Evolutionary conservation across 2,329 filamentous ascomycete species (phyloP), one percentile per base, ranked within the genome.

Genomic region (Fonsecaea monophora): DNA sequence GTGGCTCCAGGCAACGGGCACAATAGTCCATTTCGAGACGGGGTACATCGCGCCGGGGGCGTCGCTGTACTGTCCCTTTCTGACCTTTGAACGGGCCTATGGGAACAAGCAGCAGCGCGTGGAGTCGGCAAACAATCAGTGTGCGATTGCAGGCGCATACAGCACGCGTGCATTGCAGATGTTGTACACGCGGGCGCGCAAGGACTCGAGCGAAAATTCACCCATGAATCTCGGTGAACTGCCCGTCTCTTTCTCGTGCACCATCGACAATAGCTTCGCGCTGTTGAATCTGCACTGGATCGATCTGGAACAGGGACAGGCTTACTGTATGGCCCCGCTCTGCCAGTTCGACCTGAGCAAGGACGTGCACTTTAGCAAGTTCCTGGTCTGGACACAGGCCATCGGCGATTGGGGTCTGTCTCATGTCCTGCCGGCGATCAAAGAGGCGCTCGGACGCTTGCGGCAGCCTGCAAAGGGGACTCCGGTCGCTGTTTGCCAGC

Each of bases 281-380:
- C 40, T 71, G 13, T 40, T 71, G 40, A 70, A 71, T 38, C 48
- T 70, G 30, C 69, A 71, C 45, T 71, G 69, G 69, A 66, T 71
- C 35, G 69, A 70, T 48, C 58, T 53, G 9, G 32, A 45, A 25
- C 60, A 62, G 6, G 65, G 59, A 12, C 65, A 70, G 40, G 42
- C 50, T 2, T 70, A 71, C 38, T 71, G 65, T 42, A 71, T 70
- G 67, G 65, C 69, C 18, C 67, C 67, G 15, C 35, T 71, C 6
- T 69, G 69, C 38, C 66, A 68, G 40, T 71, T 71, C 53, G 68
- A 71, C 40, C 68, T 71, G n/a, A 62, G 53, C 35, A 66, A 71
- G 38, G 65, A 71, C 32, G 59, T 53, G 1, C 67, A 69, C 40
- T 71, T 69, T 53, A 55, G 18, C 34, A 58, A 67, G 21, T 71